phyloP scores from a whole-genome alignment of 2,329 filamentous ascomycete species.

The Cyclaneusma minus region DNA sequence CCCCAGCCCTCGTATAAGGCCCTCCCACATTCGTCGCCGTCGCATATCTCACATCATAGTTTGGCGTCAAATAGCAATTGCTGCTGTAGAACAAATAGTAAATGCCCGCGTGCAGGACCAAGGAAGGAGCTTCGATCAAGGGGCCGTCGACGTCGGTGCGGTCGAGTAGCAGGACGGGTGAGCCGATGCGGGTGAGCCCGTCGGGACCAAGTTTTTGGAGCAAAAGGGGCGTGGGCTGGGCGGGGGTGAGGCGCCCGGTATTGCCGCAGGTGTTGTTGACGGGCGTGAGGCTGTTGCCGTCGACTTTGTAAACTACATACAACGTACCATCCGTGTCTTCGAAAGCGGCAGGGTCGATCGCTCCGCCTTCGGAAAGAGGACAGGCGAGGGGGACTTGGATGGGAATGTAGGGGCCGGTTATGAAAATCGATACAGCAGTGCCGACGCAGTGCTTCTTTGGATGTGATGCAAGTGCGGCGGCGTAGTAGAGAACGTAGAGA shows the following conservation, averaged over 20 bases:
- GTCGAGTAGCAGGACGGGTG: constrained; percentile 30
- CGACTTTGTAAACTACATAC: constrained; percentile 51
- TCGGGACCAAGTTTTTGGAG: constrained; percentile 34
- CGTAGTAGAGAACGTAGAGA: constrained; percentile 46
- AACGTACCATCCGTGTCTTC: constrained; percentile 33
- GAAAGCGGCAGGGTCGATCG: constrained; percentile 48
- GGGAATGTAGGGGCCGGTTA: constrained; percentile 33
- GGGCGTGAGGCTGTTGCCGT: constrained; percentile 35
- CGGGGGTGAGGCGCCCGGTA: constrained; percentile 23
- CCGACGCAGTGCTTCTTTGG: constrained; percentile 40
- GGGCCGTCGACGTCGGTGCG: constrained; percentile 30
- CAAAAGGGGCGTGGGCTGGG: constrained; percentile 35
- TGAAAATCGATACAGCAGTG: constrained; percentile 29
- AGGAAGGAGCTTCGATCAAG: constrained; percentile 43
- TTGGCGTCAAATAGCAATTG: constrained; percentile 36
- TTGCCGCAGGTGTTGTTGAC: constrained; percentile 31
- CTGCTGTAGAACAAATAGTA: constrained; percentile 49
- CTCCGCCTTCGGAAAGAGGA: constrained; percentile 34
- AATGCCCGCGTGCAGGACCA: constrained; percentile 28
- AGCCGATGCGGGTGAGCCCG: constrained; percentile 36
- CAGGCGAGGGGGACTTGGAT: constrained; percentile 32
- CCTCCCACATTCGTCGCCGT: constrained; percentile 15
- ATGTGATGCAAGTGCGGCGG: constrained; percentile 26
- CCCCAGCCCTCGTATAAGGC: constrained; percentile 5
- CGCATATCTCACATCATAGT: constrained; percentile 46